phyloP scores from a whole-genome alignment of 2,329 filamentous ascomycete genomes.

The Amphichorda felina region DNA sequence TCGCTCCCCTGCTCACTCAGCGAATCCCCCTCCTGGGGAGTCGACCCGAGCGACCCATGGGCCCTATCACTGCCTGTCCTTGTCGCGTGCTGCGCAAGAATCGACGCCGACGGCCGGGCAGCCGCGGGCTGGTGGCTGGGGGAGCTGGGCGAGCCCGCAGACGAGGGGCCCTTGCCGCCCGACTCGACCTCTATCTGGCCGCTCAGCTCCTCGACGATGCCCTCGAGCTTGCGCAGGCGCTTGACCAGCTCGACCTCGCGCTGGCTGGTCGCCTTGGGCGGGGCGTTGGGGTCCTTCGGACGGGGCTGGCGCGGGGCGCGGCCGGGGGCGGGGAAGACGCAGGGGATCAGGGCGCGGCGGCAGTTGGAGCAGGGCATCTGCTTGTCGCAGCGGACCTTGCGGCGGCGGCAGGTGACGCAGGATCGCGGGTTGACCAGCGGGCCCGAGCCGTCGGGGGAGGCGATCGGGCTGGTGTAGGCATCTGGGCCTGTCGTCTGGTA shows the following conservation, averaged over 20 bases:
- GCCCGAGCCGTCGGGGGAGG: conserved; percentile 17
- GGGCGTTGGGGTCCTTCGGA: conserved; percentile 52
- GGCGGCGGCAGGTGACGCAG: conserved; percentile 36
- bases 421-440: conserved; percentile 33
- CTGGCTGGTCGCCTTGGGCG: conserved; percentile 41
- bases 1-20: neutral
- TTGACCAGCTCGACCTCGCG: conserved; percentile 60
- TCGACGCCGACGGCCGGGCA: neutral
- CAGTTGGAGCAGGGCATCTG: conserved; percentile 67
- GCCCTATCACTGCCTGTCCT: neutral
- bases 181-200: conserved; percentile 48
- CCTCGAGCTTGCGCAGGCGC: conserved; percentile 59
- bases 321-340: conserved; percentile 63
- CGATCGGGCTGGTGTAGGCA: conserved; percentile 22
- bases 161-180: conserved; percentile 12
- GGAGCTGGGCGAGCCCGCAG: conserved; percentile 15
- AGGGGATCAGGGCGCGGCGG: conserved; percentile 56
- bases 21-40: neutral
- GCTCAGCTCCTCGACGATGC: conserved; percentile 60
- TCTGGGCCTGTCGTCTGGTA: conserved; percentile 27
- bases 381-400: conserved; percentile 71
- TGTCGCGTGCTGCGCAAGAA: neutral
- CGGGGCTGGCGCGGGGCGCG: conserved; percentile 57
- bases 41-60: neutral
- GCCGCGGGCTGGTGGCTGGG: neutral